Conservation (phyloP, 1,284 basidiomycete genomes). For the Heterobasidion irregulare region DNA sequence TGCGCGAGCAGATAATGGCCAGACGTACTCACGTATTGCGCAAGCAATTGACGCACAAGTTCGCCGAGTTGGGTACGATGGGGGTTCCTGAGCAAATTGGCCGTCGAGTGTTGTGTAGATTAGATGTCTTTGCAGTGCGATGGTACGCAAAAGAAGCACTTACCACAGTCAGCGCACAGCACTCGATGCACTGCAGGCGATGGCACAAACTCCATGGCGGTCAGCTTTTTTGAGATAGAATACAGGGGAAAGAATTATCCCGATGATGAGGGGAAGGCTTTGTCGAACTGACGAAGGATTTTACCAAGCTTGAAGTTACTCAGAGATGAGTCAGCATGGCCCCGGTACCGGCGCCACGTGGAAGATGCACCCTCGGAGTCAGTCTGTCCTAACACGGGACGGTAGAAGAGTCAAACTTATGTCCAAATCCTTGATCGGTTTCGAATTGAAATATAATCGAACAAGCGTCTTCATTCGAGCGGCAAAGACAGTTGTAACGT, state of each 20-base stretch:
- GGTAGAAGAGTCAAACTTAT: too few relatives aligned
- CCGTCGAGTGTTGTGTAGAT: not conserved
- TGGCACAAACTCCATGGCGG: conserved; percentile 65
- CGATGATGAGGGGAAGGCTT: too few relatives aligned
- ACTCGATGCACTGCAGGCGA: conserved; percentile 67
- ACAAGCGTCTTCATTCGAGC: too few relatives aligned
- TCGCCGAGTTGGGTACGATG: conserved; percentile 93
- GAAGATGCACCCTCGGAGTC: not conserved
- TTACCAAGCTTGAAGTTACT: too few relatives aligned
- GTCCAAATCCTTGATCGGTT: too few relatives aligned
- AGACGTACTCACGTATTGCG: conserved; percentile 62
- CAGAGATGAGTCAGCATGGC: not conserved
- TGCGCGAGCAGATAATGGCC: not conserved
- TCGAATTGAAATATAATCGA: too few relatives aligned
- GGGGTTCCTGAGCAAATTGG: conserved; percentile 57
- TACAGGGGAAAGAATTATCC: too few relatives aligned
- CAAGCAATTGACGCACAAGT: conserved; percentile 89
- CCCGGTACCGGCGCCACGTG: not conserved
- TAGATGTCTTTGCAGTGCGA: conserved; percentile 10
- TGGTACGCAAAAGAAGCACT: conserved; percentile 1
- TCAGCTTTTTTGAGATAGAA: not conserved
- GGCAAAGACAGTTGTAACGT: too few relatives aligned
- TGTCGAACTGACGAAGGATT: too few relatives aligned
- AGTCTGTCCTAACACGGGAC: too few relatives aligned
- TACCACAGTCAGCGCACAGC: conserved; percentile 79